Evolutionary conservation across 805 yeast genomes (phyloP).

Genomic region (Candida railenensis): DNA sequence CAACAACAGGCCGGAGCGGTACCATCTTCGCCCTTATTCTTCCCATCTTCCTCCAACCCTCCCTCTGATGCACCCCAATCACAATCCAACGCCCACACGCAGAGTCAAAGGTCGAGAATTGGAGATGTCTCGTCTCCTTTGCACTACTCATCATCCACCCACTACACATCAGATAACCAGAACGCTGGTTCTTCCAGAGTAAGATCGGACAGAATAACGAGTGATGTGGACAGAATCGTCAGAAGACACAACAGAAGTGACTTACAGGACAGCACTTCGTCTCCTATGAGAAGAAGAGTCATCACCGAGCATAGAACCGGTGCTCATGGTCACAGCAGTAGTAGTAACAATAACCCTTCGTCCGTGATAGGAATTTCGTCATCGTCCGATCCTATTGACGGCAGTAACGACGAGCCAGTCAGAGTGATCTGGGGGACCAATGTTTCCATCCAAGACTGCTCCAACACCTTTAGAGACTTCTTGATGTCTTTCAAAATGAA

Average conservation of each 20-base stretch:
- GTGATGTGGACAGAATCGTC: constrained; percentile 43
- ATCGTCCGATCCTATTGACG: constrained; percentile 25
- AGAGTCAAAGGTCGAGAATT: constrained; percentile 21
- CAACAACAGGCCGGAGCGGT: constrained; percentile 23
- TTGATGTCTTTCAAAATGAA: constrained; percentile 79
- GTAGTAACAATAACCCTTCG: neutral
- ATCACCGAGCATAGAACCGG: constrained; percentile 41
- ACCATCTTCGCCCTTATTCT: constrained; percentile 58
- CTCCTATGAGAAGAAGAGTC: constrained; percentile 65
- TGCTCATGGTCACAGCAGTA: constrained; percentile 2
- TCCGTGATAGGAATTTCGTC: constrained; percentile 10
- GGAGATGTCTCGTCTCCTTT: constrained; percentile 48
- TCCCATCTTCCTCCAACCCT: constrained; percentile 46
- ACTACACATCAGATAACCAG: constrained; percentile 34
- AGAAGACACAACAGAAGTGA: constrained; percentile 72
- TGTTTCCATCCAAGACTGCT: constrained; percentile 86
- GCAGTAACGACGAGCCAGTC: constrained; percentile 59
- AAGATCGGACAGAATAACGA: constrained; percentile 45
- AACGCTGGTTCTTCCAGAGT: constrained; percentile 14
- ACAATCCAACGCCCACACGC: constrained; percentile 1
- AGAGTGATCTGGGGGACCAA: constrained; percentile 99
- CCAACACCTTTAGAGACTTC: constrained; percentile 76
- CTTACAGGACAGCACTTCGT: constrained; percentile 65
- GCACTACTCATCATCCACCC: constrained; percentile 46
- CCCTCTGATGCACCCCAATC: constrained; percentile 27